Evolutionary conservation across 2,329 filamentous ascomycete genomes (phyloP).

Genomic region (Trichoderma sp.): DNA sequence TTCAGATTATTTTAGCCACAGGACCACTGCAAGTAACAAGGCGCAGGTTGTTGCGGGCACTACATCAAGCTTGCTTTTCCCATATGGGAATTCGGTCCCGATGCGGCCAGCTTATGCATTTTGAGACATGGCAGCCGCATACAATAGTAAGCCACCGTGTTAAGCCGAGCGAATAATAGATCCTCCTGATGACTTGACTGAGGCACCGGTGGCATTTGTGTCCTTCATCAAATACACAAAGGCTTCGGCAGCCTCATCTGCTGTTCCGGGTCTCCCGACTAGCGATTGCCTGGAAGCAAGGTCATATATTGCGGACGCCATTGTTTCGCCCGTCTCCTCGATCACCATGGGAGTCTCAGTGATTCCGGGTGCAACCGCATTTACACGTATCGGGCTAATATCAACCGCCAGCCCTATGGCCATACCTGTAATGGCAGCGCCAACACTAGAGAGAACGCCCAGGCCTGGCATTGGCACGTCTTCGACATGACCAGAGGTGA

Average conservation of each 20-base stretch:
- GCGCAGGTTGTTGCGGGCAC: too few species aligned
- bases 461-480: background rate
- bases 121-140: background rate
- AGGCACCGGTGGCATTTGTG: slow-evolving; percentile 36
- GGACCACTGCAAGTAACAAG: background rate
- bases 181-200: slow-evolving; percentile 31
- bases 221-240: slow-evolving; percentile 46
- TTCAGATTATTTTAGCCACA: background rate
- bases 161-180: background rate
- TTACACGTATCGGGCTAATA: background rate
- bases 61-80: background rate
- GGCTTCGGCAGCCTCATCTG: slow-evolving; percentile 43
- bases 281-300: background rate
- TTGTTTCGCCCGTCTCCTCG: background rate
- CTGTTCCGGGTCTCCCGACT: slow-evolving; percentile 25
- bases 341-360: background rate
- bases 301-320: background rate
- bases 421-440: background rate
- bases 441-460: background rate
- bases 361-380: background rate
- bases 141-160: background rate
- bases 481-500: background rate
- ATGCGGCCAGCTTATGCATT: background rate
- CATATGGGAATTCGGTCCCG: background rate
- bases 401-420: background rate